Percentiles rank a stretch among this genome's conserved stretches.
phyloP scores from a whole-genome alignment of 1,284 basidiomycete genomes.

The Moesziomyces globuligerus region DNA sequence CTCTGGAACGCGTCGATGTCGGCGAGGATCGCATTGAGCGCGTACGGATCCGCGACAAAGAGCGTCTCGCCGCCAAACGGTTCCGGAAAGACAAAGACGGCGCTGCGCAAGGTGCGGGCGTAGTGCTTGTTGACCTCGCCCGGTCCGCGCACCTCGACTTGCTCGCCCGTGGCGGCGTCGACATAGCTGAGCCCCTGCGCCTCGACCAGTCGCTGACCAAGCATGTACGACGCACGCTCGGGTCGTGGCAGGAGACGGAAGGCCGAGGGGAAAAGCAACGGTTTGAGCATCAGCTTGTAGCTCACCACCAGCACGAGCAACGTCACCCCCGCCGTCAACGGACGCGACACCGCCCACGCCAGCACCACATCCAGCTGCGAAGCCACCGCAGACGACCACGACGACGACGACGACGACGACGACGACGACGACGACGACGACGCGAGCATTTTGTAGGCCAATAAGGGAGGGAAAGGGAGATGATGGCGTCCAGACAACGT shows the following conservation, averaged over 20 bases:
- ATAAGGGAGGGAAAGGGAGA: too few species aligned
- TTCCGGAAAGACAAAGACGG: constrained; percentile 37
- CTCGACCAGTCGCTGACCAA: constrained; percentile 37
- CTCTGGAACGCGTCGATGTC: constrained; percentile 43
- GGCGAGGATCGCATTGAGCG: constrained; percentile 30
- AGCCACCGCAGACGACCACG: too few species aligned
- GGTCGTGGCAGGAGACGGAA: constrained; percentile 33
- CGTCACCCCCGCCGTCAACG: constrained; percentile 9
- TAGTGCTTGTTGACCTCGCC: constrained; percentile 35
- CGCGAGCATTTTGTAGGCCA: too few species aligned
- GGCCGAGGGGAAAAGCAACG: constrained; percentile 40
- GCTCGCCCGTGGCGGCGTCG: not conserved
- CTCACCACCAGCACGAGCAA: constrained; percentile 13
- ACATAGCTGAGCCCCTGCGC: constrained; percentile 28
- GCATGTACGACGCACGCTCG: constrained; percentile 18
- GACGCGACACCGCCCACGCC: constrained; percentile 3
- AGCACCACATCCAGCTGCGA: not conserved
- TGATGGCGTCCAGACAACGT: too few species aligned
- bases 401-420: too few species aligned
- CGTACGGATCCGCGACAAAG: constrained; percentile 26
- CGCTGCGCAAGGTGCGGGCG: constrained; percentile 9
- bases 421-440: too few species aligned
- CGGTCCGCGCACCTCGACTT: constrained; percentile 15
- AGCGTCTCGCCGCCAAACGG: constrained; percentile 39
- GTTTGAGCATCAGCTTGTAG: constrained; percentile 39